Conservation (phyloP, 1,284 basidiomycete genomes). For the Fomitopsis betulina region DNA sequence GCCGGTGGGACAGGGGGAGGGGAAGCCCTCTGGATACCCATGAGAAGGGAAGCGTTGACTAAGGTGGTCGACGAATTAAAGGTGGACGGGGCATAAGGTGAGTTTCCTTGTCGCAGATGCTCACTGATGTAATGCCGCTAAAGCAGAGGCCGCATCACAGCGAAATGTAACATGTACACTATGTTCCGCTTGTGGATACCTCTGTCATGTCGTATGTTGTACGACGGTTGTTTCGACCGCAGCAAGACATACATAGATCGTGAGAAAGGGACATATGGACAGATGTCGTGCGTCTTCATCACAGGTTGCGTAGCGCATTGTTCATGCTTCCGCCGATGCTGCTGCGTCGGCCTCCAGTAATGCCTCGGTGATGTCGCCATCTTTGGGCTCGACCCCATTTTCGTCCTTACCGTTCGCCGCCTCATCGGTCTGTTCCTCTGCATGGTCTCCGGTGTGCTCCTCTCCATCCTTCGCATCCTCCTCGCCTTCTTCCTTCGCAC, state of each 20-base stretch:
- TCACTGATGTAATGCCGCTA: too few relatives aligned
- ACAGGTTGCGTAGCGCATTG: neutral
- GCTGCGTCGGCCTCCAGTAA: neutral
- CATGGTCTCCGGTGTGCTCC: slow-evolving; percentile 8
- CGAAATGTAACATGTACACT: neutral
- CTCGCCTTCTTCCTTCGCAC: slow-evolving; percentile 35
- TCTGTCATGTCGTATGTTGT: neutral
- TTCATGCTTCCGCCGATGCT: neutral
- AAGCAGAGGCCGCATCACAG: neutral
- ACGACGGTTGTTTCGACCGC: neutral
- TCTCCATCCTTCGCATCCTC: slow-evolving; percentile 25
- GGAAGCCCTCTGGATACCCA: slow-evolving; percentile 78
- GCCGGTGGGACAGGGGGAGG: slow-evolving; percentile 26
- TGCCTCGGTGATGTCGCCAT: slow-evolving; percentile 5
- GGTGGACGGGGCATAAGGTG: slow-evolving; percentile 12
- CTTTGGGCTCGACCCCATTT: slow-evolving; percentile 6
- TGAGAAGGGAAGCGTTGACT: slow-evolving; percentile 63
- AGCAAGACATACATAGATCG: neutral
- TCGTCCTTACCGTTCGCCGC: slow-evolving; percentile 22
- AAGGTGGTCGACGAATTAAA: slow-evolving; percentile 27
- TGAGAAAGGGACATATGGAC: neutral
- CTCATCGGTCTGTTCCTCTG: slow-evolving; percentile 22
- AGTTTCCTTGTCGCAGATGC: neutral
- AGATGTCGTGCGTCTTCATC: neutral
- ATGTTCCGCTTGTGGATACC: neutral